Percentiles rank a stretch among this genome's conserved stretches.
These are phyloP conservation scores for Cyclotella kingstonii DNA, from an alignment of 108 stramenopile species.

Conservation along the genomic window DNA sequence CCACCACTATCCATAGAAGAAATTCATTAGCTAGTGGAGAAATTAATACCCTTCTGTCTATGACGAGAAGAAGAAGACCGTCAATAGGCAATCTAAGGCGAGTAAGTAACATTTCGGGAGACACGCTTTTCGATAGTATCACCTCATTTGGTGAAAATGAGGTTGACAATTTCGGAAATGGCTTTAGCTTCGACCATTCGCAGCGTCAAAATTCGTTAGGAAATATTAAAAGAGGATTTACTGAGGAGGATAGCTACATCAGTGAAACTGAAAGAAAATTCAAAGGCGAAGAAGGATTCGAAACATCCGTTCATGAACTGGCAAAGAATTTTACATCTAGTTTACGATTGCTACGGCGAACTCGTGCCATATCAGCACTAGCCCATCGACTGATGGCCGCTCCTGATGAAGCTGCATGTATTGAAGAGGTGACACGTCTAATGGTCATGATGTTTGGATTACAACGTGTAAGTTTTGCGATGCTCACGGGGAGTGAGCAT, in stretches of 20 bases:
- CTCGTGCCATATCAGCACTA: constrained; percentile 24
- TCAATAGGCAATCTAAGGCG: too few relatives aligned
- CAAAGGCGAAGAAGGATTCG: constrained; percentile 38
- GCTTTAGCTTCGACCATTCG: not conserved
- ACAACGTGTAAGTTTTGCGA: constrained; percentile 11
- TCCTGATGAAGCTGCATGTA: constrained; percentile 25
- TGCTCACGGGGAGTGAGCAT: constrained; percentile 20
- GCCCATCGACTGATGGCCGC: constrained; percentile 33
- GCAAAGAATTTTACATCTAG: constrained; percentile 5
- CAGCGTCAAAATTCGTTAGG: not conserved
- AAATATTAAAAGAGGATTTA: not conserved
- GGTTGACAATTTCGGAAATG: too few relatives aligned
- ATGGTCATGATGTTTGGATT: constrained; percentile 23
- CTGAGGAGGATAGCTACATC: constrained; percentile 22
- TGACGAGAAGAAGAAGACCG: too few relatives aligned
- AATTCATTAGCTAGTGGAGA: too few relatives aligned
- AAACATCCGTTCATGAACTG: constrained; percentile 2
- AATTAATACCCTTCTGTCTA: too few relatives aligned
- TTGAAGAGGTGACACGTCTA: constrained; percentile 21
- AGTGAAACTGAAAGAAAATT: constrained; percentile 31
- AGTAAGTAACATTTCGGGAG: too few relatives aligned
- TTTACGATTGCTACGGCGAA: constrained; percentile 18
- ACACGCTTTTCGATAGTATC: not conserved
- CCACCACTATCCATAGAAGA: too few relatives aligned
- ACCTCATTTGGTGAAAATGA: not conserved